phyloP scores from a whole-genome alignment of 2,329 filamentous ascomycete genomes.

The Cladophialophora carrionii region DNA sequence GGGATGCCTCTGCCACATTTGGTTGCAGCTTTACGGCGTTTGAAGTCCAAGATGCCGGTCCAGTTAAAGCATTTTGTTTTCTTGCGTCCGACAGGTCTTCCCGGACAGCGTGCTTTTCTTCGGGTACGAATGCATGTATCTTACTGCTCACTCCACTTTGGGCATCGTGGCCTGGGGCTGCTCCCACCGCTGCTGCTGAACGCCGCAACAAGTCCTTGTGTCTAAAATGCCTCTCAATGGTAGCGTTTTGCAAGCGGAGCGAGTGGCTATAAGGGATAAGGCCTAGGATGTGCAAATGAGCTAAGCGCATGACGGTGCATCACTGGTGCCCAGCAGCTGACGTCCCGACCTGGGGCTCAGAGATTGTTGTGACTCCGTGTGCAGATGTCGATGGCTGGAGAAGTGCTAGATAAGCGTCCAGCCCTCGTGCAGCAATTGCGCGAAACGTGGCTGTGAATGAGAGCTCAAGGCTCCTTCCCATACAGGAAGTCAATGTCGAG shows the following conservation, averaged over 20 bases:
- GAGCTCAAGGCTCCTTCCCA: neutral
- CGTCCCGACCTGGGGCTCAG: neutral
- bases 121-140: neutral
- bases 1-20: neutral
- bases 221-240: constrained; percentile 42
- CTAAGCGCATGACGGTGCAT: constrained; percentile 30
- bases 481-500: neutral
- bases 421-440: neutral
- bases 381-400: neutral
- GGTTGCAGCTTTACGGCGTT: neutral
- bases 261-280: constrained; percentile 60
- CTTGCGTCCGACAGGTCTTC: neutral
- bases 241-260: constrained; percentile 59
- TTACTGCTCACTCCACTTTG: neutral
- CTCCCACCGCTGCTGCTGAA: neutral
- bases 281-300: constrained; percentile 61
- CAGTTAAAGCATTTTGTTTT: neutral
- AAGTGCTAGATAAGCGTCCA: neutral
- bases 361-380: neutral
- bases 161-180: neutral
- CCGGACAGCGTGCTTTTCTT: neutral
- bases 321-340: neutral
- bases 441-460: neutral
- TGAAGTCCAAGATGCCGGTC: neutral
- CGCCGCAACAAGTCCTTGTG: constrained; percentile 31